Base-by-base conservation (phyloP, 2,329 filamentous ascomycete species). In the Claviceps purpurea region DNA sequence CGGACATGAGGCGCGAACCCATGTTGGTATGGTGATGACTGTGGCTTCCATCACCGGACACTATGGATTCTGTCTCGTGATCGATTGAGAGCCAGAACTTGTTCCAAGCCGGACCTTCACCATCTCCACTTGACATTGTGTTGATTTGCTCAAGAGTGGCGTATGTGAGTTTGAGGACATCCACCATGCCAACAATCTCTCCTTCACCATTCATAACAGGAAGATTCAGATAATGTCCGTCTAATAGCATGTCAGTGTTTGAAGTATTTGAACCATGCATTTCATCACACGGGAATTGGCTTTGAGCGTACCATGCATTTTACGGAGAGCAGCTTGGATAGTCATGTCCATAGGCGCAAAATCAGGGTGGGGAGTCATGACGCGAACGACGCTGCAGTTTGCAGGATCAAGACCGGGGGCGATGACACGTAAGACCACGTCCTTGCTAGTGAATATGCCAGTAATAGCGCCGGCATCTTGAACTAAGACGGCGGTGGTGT, bases 261-360 rank as follows among this genome's bases (percentile, higher is more conserved):
- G 18, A 11, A 55, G 53, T 39, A 5, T 13, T 16, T 24, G 18
- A 11, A 18, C 13, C 18, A 20, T 24, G 20, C 2, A 26, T 6
- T 30, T 40, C 7, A 30, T 24, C 13, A 24, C 7, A 24, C 1
- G 47, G 13, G 4, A 18, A n/a, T 26, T 16, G 20, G 20, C 11
- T 6, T 5, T 5, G 16, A 51, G 72, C 86, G 71, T 72, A 93
- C 89, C 90, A 67, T 98, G 93, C 93, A 98, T 98, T 77, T 98
- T 98, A 62, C 93, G 85, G 51, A 98, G 81, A 62, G 93, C 93
- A 60, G 91, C 89, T 72, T 98, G 93, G 64, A 98, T 97, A 69
- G 84, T 97, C 93, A 98, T 97, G 68, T 97, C 91, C 73, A 95
- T 88, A 34, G 93, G 90, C 52, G 93, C 93, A 78, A 98, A 98